phyloP scores from a whole-genome alignment of 176 grass and related monocot genomes.

The Otatea glauca region DNA sequence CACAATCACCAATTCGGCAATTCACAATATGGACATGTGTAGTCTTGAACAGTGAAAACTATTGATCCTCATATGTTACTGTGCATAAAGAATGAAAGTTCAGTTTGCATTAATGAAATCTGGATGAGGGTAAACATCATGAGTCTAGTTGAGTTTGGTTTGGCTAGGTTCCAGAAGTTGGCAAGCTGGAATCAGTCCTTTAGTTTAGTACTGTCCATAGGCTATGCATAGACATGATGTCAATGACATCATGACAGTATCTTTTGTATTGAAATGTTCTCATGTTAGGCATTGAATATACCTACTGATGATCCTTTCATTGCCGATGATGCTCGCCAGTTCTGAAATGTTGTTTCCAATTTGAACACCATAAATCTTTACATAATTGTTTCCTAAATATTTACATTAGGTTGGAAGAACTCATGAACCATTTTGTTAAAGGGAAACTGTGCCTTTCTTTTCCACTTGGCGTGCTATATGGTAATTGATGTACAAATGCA shows the following conservation, averaged over 20 bases:
- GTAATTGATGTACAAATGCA: neutral
- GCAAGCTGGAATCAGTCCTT: constrained; percentile 4
- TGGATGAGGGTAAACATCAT: neutral
- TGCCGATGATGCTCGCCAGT: neutral
- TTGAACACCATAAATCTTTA: neutral
- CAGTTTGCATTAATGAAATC: neutral
- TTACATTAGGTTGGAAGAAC: neutral
- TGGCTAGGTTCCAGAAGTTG: neutral
- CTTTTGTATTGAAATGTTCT: neutral
- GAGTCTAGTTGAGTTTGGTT: constrained; percentile 27
- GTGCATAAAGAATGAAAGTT: constrained; percentile 1
- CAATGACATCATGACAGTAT: neutral
- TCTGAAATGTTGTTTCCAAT: constrained; percentile 18
- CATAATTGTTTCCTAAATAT: constrained; percentile 12
- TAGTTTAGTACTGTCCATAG: constrained; percentile 1
- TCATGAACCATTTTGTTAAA: neutral
- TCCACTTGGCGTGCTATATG: neutral
- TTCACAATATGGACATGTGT: neutral
- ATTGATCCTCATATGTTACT: constrained; percentile 5
- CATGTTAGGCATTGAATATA: neutral
- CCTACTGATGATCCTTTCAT: neutral
- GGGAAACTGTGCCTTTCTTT: neutral
- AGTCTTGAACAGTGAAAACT: neutral
- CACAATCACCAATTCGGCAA: neutral
- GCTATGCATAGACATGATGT: neutral